These are phyloP conservation scores for Inga laurina DNA, from an alignment of 306 rosid species.

Conservation along the genomic window DNA sequence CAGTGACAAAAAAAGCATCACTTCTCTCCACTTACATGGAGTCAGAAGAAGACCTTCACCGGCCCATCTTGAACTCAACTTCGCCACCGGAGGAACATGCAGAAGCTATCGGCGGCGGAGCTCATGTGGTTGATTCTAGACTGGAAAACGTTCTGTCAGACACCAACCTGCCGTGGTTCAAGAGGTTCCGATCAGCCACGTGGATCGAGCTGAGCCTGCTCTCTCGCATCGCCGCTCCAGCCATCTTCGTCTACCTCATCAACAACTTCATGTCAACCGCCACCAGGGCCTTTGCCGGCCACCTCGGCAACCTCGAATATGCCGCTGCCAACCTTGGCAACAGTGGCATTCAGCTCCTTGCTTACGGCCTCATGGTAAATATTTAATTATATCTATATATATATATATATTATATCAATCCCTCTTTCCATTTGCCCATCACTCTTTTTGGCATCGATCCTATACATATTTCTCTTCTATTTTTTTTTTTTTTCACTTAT, in stretches of 20 bases:
- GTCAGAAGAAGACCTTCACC: conserved; percentile 24
- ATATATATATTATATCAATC: no score
- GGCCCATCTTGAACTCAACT: conserved; percentile 26
- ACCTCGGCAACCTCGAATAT: conserved; percentile 74
- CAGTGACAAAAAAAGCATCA: not conserved
- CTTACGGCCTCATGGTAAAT: conserved; percentile 52
- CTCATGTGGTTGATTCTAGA: conserved; percentile 17
- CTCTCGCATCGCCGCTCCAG: conserved; percentile 64
- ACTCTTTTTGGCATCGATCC: not conserved
- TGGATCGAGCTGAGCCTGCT: conserved; percentile 70
- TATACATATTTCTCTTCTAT: not conserved
- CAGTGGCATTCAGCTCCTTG: conserved; percentile 69
- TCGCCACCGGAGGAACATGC: not conserved
- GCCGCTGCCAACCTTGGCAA: conserved; percentile 87
- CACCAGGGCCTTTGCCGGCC: conserved; percentile 71
- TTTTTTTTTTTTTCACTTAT: not conserved
- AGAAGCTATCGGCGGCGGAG: not conserved
- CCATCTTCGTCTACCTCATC: conserved; percentile 63
- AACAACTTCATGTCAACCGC: conserved; percentile 66
- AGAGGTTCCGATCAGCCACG: conserved; percentile 47
- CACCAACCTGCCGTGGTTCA: conserved; percentile 26
- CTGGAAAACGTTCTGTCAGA: conserved; percentile 60
- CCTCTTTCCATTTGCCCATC: no score
- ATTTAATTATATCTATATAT: no score
- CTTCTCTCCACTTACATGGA: conserved; percentile 24